Conservation (phyloP, 345 rosid species). For the Ceriops zippeliana region DNA sequence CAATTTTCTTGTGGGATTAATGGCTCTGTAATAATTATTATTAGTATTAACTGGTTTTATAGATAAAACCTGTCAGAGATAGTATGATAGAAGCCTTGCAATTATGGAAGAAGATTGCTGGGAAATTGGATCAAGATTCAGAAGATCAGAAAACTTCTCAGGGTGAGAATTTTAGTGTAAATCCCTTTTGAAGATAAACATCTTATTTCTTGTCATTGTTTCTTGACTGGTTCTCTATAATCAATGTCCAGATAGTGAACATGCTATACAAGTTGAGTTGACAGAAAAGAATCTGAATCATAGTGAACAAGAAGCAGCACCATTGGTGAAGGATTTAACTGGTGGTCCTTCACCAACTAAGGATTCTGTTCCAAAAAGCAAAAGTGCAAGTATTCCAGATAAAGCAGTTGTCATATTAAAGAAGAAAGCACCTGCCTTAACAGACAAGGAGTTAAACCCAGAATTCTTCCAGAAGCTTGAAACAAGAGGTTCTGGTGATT, state of each 20-base stretch:
- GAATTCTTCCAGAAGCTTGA: constrained; percentile 96
- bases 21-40: constrained; percentile 9
- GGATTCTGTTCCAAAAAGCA: constrained; percentile 55
- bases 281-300: constrained; percentile 43
- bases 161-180: constrained; percentile 37
- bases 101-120: constrained; percentile 80
- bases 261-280: constrained; percentile 32
- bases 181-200: background rate
- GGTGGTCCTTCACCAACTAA: constrained; percentile 39
- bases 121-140: constrained; percentile 62
- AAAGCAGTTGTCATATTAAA: constrained; percentile 82
- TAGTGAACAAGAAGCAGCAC: constrained; percentile 37
- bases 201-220: constrained; percentile 10
- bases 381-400: constrained; percentile 62
- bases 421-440: constrained; percentile 77
- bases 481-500: constrained; percentile 65
- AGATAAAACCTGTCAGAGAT: constrained; percentile 97
- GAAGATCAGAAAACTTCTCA: constrained; percentile 64
- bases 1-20: constrained; percentile 7
- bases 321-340: constrained; percentile 48
- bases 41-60: constrained; percentile 25
- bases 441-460: constrained; percentile 84
- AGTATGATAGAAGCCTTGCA: constrained; percentile 91
- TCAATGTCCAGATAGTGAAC: constrained; percentile 33
- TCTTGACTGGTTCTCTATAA: constrained; percentile 5